A percentile compares a stretch with the other conserved stretches of the same genome.
These are phyloP conservation scores for Arbutus unedo DNA, from an alignment of 148 eudicot genomes.

Conservation along the genomic window DNA sequence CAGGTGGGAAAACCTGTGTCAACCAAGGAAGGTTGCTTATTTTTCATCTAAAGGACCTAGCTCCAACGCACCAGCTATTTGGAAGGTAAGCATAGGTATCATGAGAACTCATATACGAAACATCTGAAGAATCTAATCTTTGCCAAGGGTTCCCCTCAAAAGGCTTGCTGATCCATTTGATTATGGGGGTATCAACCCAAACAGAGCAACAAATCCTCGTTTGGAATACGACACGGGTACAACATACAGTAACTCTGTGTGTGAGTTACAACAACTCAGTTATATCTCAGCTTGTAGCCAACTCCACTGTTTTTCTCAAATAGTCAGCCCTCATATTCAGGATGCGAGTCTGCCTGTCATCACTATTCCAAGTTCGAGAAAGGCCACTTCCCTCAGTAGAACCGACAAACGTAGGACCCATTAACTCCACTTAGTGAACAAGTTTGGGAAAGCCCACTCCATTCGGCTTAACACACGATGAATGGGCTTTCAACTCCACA, in stretches of 20 bases:
- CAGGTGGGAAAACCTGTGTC: not conserved
- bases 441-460: not conserved
- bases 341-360: not conserved
- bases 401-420: not conserved
- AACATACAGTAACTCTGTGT: not conserved
- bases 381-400: not conserved
- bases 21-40: not conserved
- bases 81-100: not conserved
- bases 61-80: not conserved
- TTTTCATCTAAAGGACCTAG: not conserved
- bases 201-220: not conserved
- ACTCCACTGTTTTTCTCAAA: not conserved
- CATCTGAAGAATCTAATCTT: not conserved
- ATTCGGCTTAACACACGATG: not conserved
- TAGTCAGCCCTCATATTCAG: not conserved
- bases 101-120: not conserved
- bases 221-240: not conserved
- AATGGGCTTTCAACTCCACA: not conserved
- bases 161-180: slow-evolving; percentile 4
- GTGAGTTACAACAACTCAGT: not conserved
- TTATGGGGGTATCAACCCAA: slow-evolving; percentile 3
- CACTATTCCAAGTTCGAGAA: not conserved
- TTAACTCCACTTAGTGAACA: not conserved
- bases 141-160: not conserved
- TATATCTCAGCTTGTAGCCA: not conserved